Evolutionary conservation across 164 flowering plant genomes (phyloP).

Genomic region (Akebia trifoliata): DNA sequence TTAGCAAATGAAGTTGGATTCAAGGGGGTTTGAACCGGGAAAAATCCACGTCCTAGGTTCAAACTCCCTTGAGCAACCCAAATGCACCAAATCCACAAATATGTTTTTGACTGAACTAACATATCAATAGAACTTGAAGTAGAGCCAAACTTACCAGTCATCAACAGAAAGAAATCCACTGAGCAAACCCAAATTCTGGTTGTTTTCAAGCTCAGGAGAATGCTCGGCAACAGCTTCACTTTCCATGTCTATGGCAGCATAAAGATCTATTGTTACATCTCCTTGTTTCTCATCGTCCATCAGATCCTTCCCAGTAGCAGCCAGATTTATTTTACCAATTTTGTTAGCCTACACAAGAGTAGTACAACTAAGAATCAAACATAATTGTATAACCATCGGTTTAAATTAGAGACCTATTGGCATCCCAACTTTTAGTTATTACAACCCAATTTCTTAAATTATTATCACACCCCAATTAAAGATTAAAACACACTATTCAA

Average conservation of each 20-base stretch:
- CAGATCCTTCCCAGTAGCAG: constrained; percentile 98
- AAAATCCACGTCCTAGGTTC: no score
- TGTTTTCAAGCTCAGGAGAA: constrained; percentile 66
- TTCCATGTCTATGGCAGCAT: constrained; percentile 88
- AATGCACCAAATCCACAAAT: neutral
- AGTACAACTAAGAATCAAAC: neutral
- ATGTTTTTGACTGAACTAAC: neutral
- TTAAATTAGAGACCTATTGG: no score
- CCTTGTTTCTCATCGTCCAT: constrained; percentile 99
- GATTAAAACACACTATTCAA: no score
- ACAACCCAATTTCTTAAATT: no score
- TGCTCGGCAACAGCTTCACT: constrained; percentile 72
- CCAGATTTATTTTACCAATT: constrained; percentile 99
- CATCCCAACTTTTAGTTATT: no score
- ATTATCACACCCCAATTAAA: no score
- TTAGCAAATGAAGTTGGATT: no score
- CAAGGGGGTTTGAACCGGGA: no score
- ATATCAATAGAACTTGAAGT: neutral
- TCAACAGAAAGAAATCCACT: constrained; percentile 85
- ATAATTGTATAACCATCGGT: neutral
- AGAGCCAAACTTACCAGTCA: constrained; percentile 67
- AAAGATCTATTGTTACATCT: constrained; percentile 90
- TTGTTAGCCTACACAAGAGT: constrained; percentile 65
- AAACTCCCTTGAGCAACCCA: neutral
- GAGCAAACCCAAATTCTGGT: constrained; percentile 84